These are phyloP conservation scores for Xanthoceras sorbifolium DNA, from an alignment of 345 rosid species.

Conservation along the genomic window DNA sequence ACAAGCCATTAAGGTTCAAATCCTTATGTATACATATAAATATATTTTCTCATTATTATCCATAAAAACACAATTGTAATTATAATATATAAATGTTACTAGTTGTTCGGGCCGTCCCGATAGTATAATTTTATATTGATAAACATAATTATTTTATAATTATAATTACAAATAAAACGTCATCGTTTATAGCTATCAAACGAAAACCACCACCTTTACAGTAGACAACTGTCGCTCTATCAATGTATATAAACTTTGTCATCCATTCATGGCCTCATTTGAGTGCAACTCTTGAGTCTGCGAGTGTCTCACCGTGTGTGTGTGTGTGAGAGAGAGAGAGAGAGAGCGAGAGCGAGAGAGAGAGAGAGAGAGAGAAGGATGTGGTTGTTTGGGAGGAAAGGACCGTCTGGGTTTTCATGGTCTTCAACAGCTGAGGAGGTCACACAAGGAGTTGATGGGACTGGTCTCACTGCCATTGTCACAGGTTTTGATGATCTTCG, in stretches of 20 bases:
- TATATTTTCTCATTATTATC: too few relatives aligned
- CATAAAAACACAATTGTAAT: too few relatives aligned
- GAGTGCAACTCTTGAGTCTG: background rate
- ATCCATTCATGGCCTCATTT: background rate
- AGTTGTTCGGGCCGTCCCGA: too few relatives aligned
- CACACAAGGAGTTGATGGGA: conserved; percentile 62
- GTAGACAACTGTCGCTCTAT: background rate
- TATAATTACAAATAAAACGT: background rate
- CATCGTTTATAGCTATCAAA: background rate
- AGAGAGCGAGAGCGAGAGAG: conserved; percentile 18
- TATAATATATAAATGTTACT: too few relatives aligned
- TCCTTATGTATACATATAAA: too few relatives aligned
- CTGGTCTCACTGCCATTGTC: conserved; percentile 77
- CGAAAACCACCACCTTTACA: background rate
- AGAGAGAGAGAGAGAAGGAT: conserved; percentile 10
- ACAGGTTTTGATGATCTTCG: conserved; percentile 45
- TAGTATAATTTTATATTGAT: too few relatives aligned
- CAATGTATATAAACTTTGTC: conserved; percentile 11
- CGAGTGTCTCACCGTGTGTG: background rate
- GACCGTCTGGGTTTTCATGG: conserved; percentile 62
- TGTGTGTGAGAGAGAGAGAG: conserved; percentile 14
- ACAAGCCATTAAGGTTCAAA: too few relatives aligned
- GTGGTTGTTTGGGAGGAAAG: conserved; percentile 49
- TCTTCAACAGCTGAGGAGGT: conserved; percentile 75
- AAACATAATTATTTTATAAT: too few relatives aligned